Evolutionary conservation across 805 yeast genomes (phyloP).

Genomic region (Ogataea methanolica): DNA sequence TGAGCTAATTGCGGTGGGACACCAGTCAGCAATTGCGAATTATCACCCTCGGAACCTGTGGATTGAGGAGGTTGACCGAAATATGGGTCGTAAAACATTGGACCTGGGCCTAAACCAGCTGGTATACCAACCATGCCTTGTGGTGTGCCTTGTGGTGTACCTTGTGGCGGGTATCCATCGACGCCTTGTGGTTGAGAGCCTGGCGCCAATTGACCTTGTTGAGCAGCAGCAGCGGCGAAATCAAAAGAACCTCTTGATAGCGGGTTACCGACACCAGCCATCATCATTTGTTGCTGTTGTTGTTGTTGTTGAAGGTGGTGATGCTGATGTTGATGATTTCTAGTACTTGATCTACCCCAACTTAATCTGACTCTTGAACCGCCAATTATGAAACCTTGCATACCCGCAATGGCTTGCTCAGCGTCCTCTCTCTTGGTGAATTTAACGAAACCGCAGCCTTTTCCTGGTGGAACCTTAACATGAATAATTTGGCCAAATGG

Average conservation of each 20-base stretch:
- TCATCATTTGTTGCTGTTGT: conserved; percentile 17
- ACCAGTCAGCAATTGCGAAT: conserved; percentile 3
- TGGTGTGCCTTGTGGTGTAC: conserved; percentile 19
- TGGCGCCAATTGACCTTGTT: conserved; percentile 13
- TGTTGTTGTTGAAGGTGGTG: conserved; percentile 11
- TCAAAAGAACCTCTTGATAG: conserved; percentile 21
- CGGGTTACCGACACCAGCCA: conserved; percentile 16
- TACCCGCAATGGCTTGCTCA: conserved; percentile 68
- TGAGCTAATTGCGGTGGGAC: conserved; percentile 13
- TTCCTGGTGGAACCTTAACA: conserved; percentile 73
- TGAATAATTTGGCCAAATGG: conserved; percentile 70
- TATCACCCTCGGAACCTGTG: conserved; percentile 4
- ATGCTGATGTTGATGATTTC: conserved; percentile 12
- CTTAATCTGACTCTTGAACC: conserved; percentile 68
- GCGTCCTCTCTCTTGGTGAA: conserved; percentile 67
- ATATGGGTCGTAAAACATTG: conserved; percentile 32
- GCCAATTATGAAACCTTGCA: conserved; percentile 77
- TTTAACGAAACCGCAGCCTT: conserved; percentile 76
- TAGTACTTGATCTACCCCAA: conserved; percentile 59
- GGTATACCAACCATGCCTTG: conserved; percentile 24
- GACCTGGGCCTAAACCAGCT: conserved; percentile 26
- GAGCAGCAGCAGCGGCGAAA: conserved; percentile 14
- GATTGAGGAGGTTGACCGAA: conserved; percentile 21
- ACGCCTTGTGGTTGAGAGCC: conserved; percentile 13
- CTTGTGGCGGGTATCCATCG: conserved; percentile 13